These are phyloP conservation scores for Ascocoryne sarcoides DNA, from an alignment of 2,329 filamentous ascomycete species.

Conservation along the genomic window DNA sequence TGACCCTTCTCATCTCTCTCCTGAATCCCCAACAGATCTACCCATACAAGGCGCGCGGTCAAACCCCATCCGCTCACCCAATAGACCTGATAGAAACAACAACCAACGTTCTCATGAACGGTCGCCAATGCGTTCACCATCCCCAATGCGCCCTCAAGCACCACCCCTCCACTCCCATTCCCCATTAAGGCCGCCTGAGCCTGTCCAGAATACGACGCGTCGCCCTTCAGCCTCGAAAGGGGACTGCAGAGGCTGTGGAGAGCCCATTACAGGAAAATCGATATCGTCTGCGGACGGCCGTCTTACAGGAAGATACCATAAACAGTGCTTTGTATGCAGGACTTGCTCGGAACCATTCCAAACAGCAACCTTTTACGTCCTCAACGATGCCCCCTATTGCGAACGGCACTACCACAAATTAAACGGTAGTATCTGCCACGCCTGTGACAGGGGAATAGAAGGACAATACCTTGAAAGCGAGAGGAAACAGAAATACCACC, in stretches of 20 bases:
- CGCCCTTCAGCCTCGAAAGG: slow-evolving; percentile 35
- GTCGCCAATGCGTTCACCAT: background rate
- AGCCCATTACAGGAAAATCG: slow-evolving; percentile 78
- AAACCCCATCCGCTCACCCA: slow-evolving; percentile 20
- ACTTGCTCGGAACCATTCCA: slow-evolving; percentile 75
- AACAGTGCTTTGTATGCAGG: slow-evolving; percentile 85
- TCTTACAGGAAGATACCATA: slow-evolving; percentile 88
- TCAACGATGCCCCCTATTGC: slow-evolving; percentile 81
- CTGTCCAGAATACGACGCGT: background rate
- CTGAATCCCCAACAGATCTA: slow-evolving; percentile 40
- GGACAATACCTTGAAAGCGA: slow-evolving; percentile 88
- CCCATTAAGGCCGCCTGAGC: background rate
- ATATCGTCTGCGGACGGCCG: slow-evolving; percentile 89
- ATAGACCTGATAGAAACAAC: background rate
- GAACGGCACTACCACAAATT: slow-evolving; percentile 86
- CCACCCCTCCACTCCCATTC: background rate
- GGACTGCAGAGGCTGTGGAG: slow-evolving; percentile 73
- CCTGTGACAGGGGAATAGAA: slow-evolving; percentile 80
- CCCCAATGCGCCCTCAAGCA: background rate
- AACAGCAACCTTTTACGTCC: slow-evolving; percentile 87
- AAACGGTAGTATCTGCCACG: slow-evolving; percentile 76
- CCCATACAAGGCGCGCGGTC: slow-evolving; percentile 33
- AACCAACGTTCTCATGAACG: background rate
- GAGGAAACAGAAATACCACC: slow-evolving; percentile 69
- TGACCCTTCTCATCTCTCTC: slow-evolving; percentile 17